Evolutionary conservation across 2,329 filamentous ascomycete species (phyloP), one percentile per base, ranked within the genome.

Genomic region (Fusarium chlamydosporum): DNA sequence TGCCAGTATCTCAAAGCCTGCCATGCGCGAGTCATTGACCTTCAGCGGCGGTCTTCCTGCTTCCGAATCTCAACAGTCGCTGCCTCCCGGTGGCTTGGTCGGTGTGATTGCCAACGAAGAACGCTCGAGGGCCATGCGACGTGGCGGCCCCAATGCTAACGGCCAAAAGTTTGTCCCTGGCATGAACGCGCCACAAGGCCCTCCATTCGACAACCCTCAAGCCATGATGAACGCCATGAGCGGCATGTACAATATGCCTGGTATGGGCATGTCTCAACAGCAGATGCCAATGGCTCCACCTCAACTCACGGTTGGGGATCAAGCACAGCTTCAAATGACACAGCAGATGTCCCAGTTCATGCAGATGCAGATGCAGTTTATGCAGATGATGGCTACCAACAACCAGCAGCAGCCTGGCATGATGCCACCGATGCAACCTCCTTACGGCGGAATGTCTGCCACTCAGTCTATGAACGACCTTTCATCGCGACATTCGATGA

Each of bases 301-400:
- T 26, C 79, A 81, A 77, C 76, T 90, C 43, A 86, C 86, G 16
- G 82, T 89, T 4, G 87, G 86, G 23, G 91, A 93, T 65, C 91
- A 92, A 76, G 89, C 90, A 29, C 92, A 95, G 72, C 85, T 94
- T 41, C 90, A 94, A 71, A 91, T 96, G 85, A 91, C 88, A 8
- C 91, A 93, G 75, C 91, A 94, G 75, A 94, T 95, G 92, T 86
- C 88, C 57, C 90, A 93, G 74, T 94, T 95, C 80, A 94, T 95
- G 91, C 91, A 94, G 76, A 93, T 96, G 90, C 93, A 97, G 77
- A 94, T 96, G 91, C 92, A 96, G 76, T 94, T 94, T 80, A 95
- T 96, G 91, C 91, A 94, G 74, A 91, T 93, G 88, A 92, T 93
- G 86, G 84, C 84, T 1, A 71, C 76, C 50, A 82, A 81, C 64